These are phyloP conservation scores for Penicillium expansum DNA, from an alignment of 2,329 filamentous ascomycete genomes.

Conservation along the genomic window DNA sequence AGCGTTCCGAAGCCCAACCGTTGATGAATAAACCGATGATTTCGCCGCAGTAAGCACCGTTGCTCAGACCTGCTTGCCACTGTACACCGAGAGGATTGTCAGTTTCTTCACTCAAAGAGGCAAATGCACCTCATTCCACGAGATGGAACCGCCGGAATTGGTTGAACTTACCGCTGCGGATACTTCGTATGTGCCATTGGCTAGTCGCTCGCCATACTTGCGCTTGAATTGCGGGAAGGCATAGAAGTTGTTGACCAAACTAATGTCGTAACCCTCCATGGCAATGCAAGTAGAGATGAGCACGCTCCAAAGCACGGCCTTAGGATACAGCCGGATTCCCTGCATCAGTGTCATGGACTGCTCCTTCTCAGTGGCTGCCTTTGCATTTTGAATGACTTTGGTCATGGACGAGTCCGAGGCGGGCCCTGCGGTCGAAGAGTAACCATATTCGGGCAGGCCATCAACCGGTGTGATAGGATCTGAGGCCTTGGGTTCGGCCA, in stretches of 20 bases:
- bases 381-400: constrained; percentile 42
- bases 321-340: constrained; percentile 78
- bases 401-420: constrained; percentile 28
- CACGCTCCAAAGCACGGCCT: constrained; percentile 79
- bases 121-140: not conserved
- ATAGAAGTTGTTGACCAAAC: constrained; percentile 78
- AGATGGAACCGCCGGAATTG: not conserved
- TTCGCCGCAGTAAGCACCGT: constrained; percentile 45
- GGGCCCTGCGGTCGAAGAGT: constrained; percentile 17
- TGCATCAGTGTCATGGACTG: constrained; percentile 70
- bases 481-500: constrained; percentile 31
- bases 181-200: constrained; percentile 40
- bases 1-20: constrained; percentile 51
- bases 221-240: constrained; percentile 42
- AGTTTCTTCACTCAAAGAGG: constrained; percentile 5
- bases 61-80: constrained; percentile 49
- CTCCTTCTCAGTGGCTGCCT: constrained; percentile 45
- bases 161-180: constrained; percentile 36
- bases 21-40: constrained; percentile 54
- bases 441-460: constrained; percentile 5
- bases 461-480: constrained; percentile 29
- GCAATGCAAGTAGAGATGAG: constrained; percentile 86
- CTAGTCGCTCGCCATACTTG: constrained; percentile 39
- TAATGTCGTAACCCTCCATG: constrained; percentile 89
- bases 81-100: constrained; percentile 21